A percentile compares a stretch with the other conserved stretches of the same genome.
phyloP scores from a whole-genome alignment of 2,329 filamentous ascomycete genomes.

The Harringtonia lauricola region DNA sequence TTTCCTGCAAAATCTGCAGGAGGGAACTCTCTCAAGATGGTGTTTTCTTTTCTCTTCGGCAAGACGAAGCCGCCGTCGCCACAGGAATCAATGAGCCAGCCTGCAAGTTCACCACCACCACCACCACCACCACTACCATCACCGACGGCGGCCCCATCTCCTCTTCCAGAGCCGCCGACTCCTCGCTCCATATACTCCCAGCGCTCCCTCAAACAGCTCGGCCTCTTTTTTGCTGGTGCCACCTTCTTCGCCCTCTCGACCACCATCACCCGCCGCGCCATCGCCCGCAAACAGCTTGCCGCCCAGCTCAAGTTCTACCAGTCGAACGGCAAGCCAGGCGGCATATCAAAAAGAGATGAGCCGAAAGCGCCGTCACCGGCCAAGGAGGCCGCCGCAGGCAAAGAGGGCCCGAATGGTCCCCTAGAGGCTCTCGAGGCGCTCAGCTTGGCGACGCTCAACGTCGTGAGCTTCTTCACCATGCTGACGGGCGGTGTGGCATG shows the following conservation, averaged over 20 bases:
- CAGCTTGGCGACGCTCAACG: conserved; percentile 78
- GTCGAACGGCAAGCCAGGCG: conserved; percentile 30
- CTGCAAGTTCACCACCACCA: background rate
- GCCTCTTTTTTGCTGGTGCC: conserved; percentile 63
- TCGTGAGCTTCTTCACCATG: conserved; percentile 65
- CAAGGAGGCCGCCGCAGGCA: conserved; percentile 13
- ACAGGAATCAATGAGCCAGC: background rate
- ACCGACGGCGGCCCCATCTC: background rate
- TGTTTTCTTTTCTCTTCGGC: conserved; percentile 13
- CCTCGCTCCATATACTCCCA: conserved; percentile 23
- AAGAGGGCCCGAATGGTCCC: conserved; percentile 42
- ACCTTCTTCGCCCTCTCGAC: conserved; percentile 65
- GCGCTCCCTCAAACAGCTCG: conserved; percentile 49
- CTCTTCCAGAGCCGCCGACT: background rate
- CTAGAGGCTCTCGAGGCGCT: conserved; percentile 75
- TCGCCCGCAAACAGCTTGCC: conserved; percentile 50
- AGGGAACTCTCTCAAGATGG: background rate
- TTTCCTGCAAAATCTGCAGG: too few species aligned
- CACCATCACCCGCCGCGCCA: conserved; percentile 58
- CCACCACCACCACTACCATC: background rate
- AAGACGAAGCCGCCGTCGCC: background rate
- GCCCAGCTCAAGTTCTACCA: conserved; percentile 63
- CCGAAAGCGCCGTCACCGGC: too few species aligned
- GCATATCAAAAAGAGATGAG: too few species aligned
- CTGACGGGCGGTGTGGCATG: conserved; percentile 62